phyloP scores from a whole-genome alignment of 2,329 filamentous ascomycete genomes.

The Cercospora sp. region DNA sequence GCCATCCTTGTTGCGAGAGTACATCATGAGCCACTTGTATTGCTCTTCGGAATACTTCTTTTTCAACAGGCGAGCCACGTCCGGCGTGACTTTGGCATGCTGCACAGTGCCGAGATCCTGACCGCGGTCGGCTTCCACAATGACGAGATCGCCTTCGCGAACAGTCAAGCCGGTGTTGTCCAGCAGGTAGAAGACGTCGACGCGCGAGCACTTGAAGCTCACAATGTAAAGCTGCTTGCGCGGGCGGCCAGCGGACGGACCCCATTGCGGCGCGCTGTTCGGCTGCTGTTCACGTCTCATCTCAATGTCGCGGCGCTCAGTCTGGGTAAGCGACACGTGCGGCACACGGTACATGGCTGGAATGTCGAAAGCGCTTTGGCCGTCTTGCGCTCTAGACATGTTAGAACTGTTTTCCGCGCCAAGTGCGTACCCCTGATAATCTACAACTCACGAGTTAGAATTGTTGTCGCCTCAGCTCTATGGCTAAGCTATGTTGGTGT shows the following conservation, averaged over 20 bases:
- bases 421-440: constrained; percentile 22
- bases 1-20: constrained; percentile 55
- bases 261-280: constrained; percentile 33
- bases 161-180: constrained; percentile 91
- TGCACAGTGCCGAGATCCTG: constrained; percentile 93
- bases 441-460: constrained; percentile 24
- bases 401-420: constrained; percentile 18
- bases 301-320: constrained; percentile 30
- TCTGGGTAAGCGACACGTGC: constrained; percentile 30
- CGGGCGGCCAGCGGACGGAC: constrained; percentile 40
- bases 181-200: constrained; percentile 95
- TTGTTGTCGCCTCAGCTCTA: constrained; percentile 2
- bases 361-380: constrained; percentile 26
- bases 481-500: constrained; percentile 4
- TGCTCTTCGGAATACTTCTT: constrained; percentile 92
- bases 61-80: constrained; percentile 83
- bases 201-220: constrained; percentile 91
- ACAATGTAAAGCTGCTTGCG: constrained; percentile 76
- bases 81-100: constrained; percentile 82
- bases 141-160: constrained; percentile 89
- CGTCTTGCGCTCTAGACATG: constrained; percentile 20
- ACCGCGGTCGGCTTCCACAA: constrained; percentile 94
- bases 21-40: constrained; percentile 99
- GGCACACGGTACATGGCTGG: constrained; percentile 36
- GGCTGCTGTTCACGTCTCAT: constrained; percentile 28